Conservation (phyloP, 345 rosid genomes). For the Streptanthus diversifolius region DNA sequence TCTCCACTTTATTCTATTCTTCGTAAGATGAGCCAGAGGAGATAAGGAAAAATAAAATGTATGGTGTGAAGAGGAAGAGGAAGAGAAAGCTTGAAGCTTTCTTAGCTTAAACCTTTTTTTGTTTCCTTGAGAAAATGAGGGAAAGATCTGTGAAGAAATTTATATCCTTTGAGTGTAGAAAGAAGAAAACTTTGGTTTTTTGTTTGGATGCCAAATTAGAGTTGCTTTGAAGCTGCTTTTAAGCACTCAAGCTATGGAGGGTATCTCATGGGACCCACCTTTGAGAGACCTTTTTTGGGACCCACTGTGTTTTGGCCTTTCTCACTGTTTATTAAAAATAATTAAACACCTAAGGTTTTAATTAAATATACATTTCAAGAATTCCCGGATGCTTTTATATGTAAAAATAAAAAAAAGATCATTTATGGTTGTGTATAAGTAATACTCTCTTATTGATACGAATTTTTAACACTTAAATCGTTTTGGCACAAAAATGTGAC, state of each 20-base stretch:
- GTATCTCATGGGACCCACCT: constrained; percentile 36
- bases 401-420: not conserved
- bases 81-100: constrained; percentile 21
- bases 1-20: constrained; percentile 44
- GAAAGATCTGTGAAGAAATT: not conserved
- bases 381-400: not conserved
- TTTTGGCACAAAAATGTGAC: no score
- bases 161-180: constrained; percentile 22
- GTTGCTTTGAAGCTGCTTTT: constrained; percentile 51
- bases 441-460: no score
- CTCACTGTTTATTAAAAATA: not conserved
- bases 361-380: not conserved
- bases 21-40: constrained; percentile 31
- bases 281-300: constrained; percentile 30
- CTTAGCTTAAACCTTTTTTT: not conserved
- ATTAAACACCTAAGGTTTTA: not conserved
- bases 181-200: constrained; percentile 18
- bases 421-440: not conserved
- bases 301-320: constrained; percentile 15
- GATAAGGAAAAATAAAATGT: not conserved
- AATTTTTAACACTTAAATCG: no score
- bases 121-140: constrained; percentile 9
- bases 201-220: constrained; percentile 31
- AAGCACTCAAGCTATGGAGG: constrained; percentile 34
- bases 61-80: constrained; percentile 1